Percentiles rank a stretch among this genome's conserved stretches.
Evolutionary conservation across 2,329 filamentous ascomycete genomes (phyloP).

Genomic region (Delphinella strobiligena): DNA sequence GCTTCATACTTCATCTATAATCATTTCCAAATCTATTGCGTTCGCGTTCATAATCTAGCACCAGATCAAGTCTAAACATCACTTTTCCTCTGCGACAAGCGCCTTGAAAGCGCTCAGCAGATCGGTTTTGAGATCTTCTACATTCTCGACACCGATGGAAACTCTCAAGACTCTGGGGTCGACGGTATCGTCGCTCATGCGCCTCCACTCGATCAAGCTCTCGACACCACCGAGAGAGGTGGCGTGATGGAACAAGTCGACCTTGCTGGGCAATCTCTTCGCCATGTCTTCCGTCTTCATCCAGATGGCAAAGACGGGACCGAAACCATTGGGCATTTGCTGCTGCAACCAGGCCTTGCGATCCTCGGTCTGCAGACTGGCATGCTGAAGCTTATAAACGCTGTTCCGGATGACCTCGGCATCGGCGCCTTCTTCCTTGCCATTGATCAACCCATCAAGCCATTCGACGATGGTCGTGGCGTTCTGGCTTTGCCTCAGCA

Average conservation of each 20-base stretch:
- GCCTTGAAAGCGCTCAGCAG: slow-evolving; percentile 53
- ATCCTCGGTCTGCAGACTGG: slow-evolving; percentile 61
- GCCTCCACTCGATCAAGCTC: slow-evolving; percentile 91
- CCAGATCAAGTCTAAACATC: no score
- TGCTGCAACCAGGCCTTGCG: slow-evolving; percentile 60
- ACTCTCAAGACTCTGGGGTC: slow-evolving; percentile 64
- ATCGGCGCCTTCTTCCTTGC: slow-evolving; percentile 25
- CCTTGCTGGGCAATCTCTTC: slow-evolving; percentile 59
- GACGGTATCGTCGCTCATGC: slow-evolving; percentile 68
- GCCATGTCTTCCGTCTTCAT: slow-evolving; percentile 52
- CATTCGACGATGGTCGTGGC: slow-evolving; percentile 60
- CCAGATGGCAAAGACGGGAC: slow-evolving; percentile 72
- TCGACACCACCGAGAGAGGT: slow-evolving; percentile 91
- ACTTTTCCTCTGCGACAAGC: no score
- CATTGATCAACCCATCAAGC: slow-evolving; percentile 44
- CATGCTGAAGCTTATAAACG: slow-evolving; percentile 58
- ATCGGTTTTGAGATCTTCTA: slow-evolving; percentile 72
- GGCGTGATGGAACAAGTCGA: slow-evolving; percentile 82
- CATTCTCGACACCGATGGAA: slow-evolving; percentile 76
- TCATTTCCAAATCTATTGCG: no score
- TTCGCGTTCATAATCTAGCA: no score
- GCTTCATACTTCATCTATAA: no score
- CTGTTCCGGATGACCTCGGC: slow-evolving; percentile 37
- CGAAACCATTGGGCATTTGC: slow-evolving; percentile 89
- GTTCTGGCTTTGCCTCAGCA: slow-evolving; percentile 63